Evolutionary conservation across 1,284 basidiomycete genomes (phyloP).

Genomic region (Malassezia sp.): DNA sequence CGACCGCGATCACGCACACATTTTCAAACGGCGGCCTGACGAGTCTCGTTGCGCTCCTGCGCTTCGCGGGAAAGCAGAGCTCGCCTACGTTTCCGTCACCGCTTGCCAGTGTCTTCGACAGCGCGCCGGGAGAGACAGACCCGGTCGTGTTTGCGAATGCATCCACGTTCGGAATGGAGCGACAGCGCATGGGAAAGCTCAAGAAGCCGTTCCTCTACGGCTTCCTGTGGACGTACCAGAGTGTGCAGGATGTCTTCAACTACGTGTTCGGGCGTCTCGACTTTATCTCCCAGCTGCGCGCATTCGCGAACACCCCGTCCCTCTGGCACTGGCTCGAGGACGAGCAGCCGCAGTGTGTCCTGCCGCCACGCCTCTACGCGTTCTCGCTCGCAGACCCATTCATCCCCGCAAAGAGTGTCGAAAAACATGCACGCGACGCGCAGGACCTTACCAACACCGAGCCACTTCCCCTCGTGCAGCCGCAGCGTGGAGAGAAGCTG

Average conservation of each 20-base stretch:
- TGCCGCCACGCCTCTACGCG: constrained; percentile 9
- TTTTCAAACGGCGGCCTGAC: constrained; percentile 15
- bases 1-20: constrained; percentile 7
- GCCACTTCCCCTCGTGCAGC: neutral
- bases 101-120: constrained; percentile 1
- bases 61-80: neutral
- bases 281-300: no score
- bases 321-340: neutral
- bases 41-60: neutral
- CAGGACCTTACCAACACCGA: constrained; percentile 2
- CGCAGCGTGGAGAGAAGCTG: neutral
- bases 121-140: constrained; percentile 1
- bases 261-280: no score
- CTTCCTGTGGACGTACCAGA: no score
- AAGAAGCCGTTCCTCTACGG: no score
- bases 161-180: no score
- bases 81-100: neutral
- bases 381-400: constrained; percentile 1
- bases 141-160: no score
- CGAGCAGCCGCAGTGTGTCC: neutral
- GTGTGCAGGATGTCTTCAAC: no score
- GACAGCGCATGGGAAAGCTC: no score
- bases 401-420: constrained; percentile 1
- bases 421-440: constrained; percentile 1
- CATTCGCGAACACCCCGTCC: neutral